phyloP scores from a whole-genome alignment of 2,329 filamentous ascomycete species.

The Penicillium griseofulvum region DNA sequence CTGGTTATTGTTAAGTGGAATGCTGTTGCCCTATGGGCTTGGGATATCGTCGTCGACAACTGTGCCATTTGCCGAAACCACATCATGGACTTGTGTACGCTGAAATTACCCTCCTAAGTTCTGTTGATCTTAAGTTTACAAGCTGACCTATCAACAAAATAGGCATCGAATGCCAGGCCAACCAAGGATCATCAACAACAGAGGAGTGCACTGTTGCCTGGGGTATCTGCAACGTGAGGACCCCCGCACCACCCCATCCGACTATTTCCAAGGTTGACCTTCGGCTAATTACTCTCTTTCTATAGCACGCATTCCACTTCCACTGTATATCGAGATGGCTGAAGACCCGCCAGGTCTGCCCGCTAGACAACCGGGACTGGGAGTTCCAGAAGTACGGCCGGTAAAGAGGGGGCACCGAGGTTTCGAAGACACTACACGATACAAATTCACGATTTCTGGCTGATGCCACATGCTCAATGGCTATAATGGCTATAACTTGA shows the following conservation, averaged over 20 bases:
- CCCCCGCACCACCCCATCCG: not conserved
- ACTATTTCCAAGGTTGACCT: no score
- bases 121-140: not conserved
- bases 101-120: not conserved
- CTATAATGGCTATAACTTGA: conserved; percentile 10
- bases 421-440: conserved; percentile 12
- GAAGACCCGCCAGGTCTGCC: conserved; percentile 98
- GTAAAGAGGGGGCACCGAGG: conserved; percentile 36
- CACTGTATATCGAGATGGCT: conserved; percentile 99
- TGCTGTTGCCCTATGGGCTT: conserved; percentile 95
- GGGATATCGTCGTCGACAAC: conserved; percentile 99
- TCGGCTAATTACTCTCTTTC: conserved; percentile 4
- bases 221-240: conserved; percentile 95
- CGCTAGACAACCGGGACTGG: conserved; percentile 97
- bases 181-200: conserved; percentile 93
- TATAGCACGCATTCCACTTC: conserved; percentile 96
- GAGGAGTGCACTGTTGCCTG: conserved; percentile 98
- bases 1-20: conserved; percentile 70
- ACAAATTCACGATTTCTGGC: conserved; percentile 13
- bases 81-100: conserved; percentile 95
- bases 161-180: conserved; percentile 98
- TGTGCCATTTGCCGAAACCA: conserved; percentile 99
- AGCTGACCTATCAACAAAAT: conserved; percentile 17
- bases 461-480: conserved; percentile 13
- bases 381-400: conserved; percentile 98